Conservation (phyloP, 169 alveolate species). For the Plasmodium falciparum region DNA sequence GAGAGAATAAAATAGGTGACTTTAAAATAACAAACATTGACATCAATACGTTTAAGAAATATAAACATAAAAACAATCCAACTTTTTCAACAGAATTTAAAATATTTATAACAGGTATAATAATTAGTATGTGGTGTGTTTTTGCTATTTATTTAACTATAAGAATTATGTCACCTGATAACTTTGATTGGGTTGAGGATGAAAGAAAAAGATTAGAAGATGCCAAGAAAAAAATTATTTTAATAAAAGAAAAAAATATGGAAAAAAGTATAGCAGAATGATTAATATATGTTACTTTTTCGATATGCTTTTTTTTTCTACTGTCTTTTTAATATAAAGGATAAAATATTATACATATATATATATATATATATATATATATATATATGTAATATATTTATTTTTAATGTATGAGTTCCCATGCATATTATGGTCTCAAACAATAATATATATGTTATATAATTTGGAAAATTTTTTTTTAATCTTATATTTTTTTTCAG, state of each 20-base stretch:
- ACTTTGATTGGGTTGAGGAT: constrained; percentile 86
- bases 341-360: too few relatives aligned
- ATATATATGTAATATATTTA: too few relatives aligned
- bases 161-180: constrained; percentile 84
- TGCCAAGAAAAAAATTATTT: constrained; percentile 81
- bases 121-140: constrained; percentile 82
- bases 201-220: constrained; percentile 84
- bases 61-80: constrained; percentile 67
- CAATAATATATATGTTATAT: too few relatives aligned
- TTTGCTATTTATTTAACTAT: constrained; percentile 82
- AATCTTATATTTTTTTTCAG: too few relatives aligned
- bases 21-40: constrained; percentile 61
- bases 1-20: constrained; percentile 38
- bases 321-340: too few relatives aligned
- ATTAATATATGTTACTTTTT: too few relatives aligned
- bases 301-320: too few relatives aligned
- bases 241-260: constrained; percentile 40
- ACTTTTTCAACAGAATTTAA: constrained; percentile 70
- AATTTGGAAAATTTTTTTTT: too few relatives aligned
- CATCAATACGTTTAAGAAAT: constrained; percentile 55
- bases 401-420: too few relatives aligned
- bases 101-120: constrained; percentile 77
- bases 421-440: too few relatives aligned
- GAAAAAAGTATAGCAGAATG: background rate
- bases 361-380: too few relatives aligned